Conservation (phyloP, 768 basidiomycete species). For the Serendipita sp. region DNA sequence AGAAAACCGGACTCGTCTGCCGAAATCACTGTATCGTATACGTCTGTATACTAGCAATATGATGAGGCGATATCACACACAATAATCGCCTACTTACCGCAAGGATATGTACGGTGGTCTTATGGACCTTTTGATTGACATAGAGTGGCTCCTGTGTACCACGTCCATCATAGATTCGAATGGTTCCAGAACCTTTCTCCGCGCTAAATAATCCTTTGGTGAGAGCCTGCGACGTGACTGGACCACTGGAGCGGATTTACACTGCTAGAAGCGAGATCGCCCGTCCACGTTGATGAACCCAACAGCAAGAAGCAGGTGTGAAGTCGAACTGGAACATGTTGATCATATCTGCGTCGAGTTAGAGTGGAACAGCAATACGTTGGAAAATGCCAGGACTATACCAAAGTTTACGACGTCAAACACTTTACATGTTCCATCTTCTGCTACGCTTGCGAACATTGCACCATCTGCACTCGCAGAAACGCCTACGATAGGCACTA, state of each 20-base stretch:
- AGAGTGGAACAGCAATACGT: not conserved
- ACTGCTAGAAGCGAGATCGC: conserved; percentile 79
- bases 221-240: conserved; percentile 3
- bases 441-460: conserved; percentile 78
- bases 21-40: conserved; percentile 80
- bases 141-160: conserved; percentile 67
- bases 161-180: conserved; percentile 84
- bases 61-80: not conserved
- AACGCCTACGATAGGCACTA: conserved; percentile 59
- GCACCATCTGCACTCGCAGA: conserved; percentile 84
- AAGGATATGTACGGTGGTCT: conserved; percentile 82
- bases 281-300: conserved; percentile 83
- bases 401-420: conserved; percentile 98
- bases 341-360: conserved; percentile 67
- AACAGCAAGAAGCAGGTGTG: conserved; percentile 76
- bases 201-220: conserved; percentile 32
- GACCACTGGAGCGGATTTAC: conserved; percentile 27
- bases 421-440: conserved; percentile 83
- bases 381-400: conserved; percentile 23
- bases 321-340: conserved; percentile 88
- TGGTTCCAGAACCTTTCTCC: conserved; percentile 53
- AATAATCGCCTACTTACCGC: conserved; percentile 34
- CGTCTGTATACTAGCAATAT: conserved; percentile 60
- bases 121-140: conserved; percentile 62
- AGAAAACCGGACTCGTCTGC: conserved; percentile 90